phyloP scores from a whole-genome alignment of 306 rosid species.

The Trifolium fragiferum region DNA sequence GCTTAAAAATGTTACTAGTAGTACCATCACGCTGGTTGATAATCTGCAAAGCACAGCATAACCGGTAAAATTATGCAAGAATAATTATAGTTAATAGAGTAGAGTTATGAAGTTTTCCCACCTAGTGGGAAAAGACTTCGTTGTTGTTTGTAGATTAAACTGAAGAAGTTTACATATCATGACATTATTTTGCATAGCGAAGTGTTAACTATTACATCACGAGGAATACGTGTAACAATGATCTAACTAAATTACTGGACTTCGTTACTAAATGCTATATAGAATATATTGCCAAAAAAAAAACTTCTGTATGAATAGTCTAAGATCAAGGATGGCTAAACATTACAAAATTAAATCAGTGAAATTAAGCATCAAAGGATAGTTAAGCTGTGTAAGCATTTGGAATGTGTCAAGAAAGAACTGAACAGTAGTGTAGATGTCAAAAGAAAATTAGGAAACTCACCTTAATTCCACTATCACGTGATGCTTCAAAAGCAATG shows the following conservation, averaged over 20 bases:
- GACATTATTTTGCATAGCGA: conserved; percentile 21
- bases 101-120: conserved; percentile 1
- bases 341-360: conserved; percentile 27
- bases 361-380: conserved; percentile 32
- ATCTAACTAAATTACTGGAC: conserved; percentile 21
- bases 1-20: conserved; percentile 86
- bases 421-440: background rate
- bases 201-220: conserved; percentile 37
- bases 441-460: conserved; percentile 39
- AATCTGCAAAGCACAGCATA: conserved; percentile 61
- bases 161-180: conserved; percentile 13
- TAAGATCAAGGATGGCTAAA: conserved; percentile 16
- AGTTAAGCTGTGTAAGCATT: conserved; percentile 29
- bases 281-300: conserved; percentile 16
- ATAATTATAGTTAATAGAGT: background rate
- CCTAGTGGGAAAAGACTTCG: conserved; percentile 10
- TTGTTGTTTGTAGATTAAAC: background rate
- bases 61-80: conserved; percentile 28
- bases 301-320: background rate
- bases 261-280: conserved; percentile 27
- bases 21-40: conserved; percentile 93
- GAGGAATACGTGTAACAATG: conserved; percentile 19
- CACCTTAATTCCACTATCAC: conserved; percentile 93
- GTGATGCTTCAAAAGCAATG: conserved; percentile 77
- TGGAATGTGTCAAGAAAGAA: conserved; percentile 17